Base-by-base conservation (phyloP, 2,329 filamentous ascomycete genomes). In the Plectosphaerella plurivora region DNA sequence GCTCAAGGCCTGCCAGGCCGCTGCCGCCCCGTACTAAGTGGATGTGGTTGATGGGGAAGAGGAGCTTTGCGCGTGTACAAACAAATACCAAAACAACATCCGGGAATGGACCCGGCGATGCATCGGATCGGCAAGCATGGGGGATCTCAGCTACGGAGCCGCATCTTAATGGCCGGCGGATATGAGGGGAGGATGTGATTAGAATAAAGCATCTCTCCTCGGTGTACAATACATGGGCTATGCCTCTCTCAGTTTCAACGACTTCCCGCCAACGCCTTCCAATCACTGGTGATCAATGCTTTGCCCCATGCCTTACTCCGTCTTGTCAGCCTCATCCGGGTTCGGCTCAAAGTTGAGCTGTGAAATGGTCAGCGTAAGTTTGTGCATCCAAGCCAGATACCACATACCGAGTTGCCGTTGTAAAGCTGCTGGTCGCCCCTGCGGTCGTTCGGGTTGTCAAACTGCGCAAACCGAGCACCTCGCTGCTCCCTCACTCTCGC, bases 1-100 rank as follows among this genome's bases (percentile, higher is more conserved):
- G 82, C 80, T 99, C 73, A 93, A 92, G 81, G 88, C 89, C 52
- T 93, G 89, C 80, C 89, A 93, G 78, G 75, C 82, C 59, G 88
- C 89, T 62, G 86, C 89, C 51, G 83, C 78, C 72, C 83, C 77
- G 63, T 89, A 90, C 75, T 90, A 84, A 68, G 41, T 14, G 33
- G 36, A 28, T 12, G 49, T 39, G 36, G 49, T 10, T 16, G 47
- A 42, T 12, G 24, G 51, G 41, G 37, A 18, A 8, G 37, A 18
- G 14, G 10, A 39, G 37, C 5, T 8, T 18, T 33, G 28, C 28
- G 28, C 28, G 36, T 44, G 44, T 49, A 52, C 47, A 53, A 33
- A 42, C 5, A 20, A 16, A 49, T n/a, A 47, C 37, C 5, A 28
- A 25, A 16, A 16, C 42, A 16, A 35, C 28, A 18, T 41, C 39